Evolutionary conservation across 1,284 basidiomycete species (phyloP).

Genomic region (Hemileia vastatrix): DNA sequence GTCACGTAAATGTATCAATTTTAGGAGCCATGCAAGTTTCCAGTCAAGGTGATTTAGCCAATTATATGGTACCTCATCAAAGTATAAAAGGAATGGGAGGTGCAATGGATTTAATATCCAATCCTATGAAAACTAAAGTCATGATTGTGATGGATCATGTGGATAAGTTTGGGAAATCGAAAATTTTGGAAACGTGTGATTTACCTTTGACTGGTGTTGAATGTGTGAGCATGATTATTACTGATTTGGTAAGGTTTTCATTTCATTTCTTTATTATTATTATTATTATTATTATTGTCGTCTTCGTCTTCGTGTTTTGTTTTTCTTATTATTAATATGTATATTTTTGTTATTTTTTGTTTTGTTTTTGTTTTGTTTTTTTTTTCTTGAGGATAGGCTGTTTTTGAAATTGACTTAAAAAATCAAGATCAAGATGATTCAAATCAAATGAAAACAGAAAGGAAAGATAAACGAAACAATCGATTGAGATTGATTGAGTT

Average conservation of each 20-base stretch:
- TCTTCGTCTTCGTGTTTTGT: too few species aligned
- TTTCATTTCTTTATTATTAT: too few species aligned
- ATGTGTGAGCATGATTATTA: conserved; percentile 80
- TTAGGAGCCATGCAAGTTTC: conserved; percentile 89
- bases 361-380: background rate
- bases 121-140: conserved; percentile 74
- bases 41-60: conserved; percentile 83
- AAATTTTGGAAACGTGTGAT: conserved; percentile 70
- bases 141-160: conserved; percentile 82
- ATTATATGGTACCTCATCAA: conserved; percentile 91
- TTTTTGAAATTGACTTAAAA: conserved; percentile 74
- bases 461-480: too few species aligned
- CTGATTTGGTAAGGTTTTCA: conserved; percentile 59
- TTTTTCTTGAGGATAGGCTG: conserved; percentile 44
- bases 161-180: conserved; percentile 76
- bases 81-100: conserved; percentile 68
- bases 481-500: conserved; percentile 69
- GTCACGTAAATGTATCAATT: conserved; percentile 88
- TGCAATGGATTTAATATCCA: conserved; percentile 90
- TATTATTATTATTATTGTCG: too few species aligned
- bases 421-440: too few species aligned
- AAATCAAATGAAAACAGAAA: too few species aligned
- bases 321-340: too few species aligned
- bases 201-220: conserved; percentile 79
- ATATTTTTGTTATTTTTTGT: too few species aligned